phyloP scores from a whole-genome alignment of 768 basidiomycete species.

The Pholiota conissans region DNA sequence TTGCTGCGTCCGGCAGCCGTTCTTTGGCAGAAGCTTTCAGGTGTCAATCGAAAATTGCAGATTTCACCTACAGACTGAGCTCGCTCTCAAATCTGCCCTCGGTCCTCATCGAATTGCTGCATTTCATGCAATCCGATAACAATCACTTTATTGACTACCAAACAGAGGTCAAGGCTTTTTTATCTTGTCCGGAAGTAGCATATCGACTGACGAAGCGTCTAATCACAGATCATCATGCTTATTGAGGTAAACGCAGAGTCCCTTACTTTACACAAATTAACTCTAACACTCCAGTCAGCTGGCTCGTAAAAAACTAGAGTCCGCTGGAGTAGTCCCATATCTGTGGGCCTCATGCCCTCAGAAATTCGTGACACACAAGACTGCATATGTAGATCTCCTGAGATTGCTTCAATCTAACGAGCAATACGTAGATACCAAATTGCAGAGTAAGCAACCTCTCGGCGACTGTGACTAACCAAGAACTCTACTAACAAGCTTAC shows the following conservation, averaged over 20 bases:
- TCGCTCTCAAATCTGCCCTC: conserved; percentile 31
- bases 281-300: conserved; percentile 32
- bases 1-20: conserved; percentile 1
- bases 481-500: conserved; percentile 3
- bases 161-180: conserved; percentile 31
- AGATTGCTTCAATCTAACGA: conserved; percentile 38
- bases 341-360: conserved; percentile 46
- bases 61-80: conserved; percentile 14
- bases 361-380: conserved; percentile 40
- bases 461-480: not conserved
- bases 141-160: conserved; percentile 28
- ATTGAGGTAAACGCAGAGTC: conserved; percentile 43
- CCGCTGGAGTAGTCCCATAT: conserved; percentile 41
- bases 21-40: conserved; percentile 14
- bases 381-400: conserved; percentile 50
- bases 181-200: not conserved
- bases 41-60: conserved; percentile 13
- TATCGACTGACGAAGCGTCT: not conserved
- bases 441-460: conserved; percentile 31
- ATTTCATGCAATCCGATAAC: conserved; percentile 14
- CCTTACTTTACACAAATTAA: conserved; percentile 3
- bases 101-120: conserved; percentile 28
- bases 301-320: conserved; percentile 45
- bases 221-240: conserved; percentile 44
- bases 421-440: conserved; percentile 26